phyloP scores from a whole-genome alignment of 176 grass and related monocot genomes.

The Dendrocalamus sinicus region DNA sequence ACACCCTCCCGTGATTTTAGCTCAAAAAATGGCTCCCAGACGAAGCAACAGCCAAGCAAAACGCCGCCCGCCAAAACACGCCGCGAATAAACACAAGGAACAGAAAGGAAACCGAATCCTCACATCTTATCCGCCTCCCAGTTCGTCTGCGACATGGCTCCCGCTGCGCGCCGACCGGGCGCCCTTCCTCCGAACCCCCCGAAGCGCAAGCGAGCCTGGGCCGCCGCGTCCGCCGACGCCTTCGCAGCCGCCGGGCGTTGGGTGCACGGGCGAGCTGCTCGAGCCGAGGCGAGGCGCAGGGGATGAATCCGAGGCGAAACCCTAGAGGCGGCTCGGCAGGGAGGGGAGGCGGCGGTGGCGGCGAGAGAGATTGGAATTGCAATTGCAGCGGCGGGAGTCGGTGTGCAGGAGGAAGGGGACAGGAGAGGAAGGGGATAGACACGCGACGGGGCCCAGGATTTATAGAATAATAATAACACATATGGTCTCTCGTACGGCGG shows the following conservation, averaged over 20 bases:
- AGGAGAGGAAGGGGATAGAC: conserved; percentile 18
- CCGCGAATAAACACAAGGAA: conserved; percentile 8
- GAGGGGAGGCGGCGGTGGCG: neutral
- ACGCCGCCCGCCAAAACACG: conserved; percentile 10
- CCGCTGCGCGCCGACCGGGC: neutral
- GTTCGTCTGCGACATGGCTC: conserved; percentile 76
- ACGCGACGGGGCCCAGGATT: neutral
- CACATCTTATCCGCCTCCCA: conserved; percentile 86
- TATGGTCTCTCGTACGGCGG: neutral
- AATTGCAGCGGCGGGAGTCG: neutral
- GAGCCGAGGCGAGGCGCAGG: neutral
- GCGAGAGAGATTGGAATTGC: conserved; percentile 31
- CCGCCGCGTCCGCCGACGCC: neutral
- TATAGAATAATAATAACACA: neutral
- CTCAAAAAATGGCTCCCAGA: neutral
- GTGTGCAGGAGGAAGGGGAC: neutral
- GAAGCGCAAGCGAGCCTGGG: neutral
- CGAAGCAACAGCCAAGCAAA: neutral
- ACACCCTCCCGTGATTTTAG: neutral
- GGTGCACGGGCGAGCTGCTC: neutral
- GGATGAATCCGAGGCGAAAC: conserved; percentile 5
- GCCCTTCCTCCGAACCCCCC: neutral
- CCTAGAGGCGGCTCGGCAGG: conserved; percentile 10
- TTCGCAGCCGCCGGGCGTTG: neutral
- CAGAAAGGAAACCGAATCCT: conserved; percentile 38